These are phyloP conservation scores for Dactylonectria estremocensis DNA, from an alignment of 2,329 filamentous ascomycete genomes.

Conservation along the genomic window DNA sequence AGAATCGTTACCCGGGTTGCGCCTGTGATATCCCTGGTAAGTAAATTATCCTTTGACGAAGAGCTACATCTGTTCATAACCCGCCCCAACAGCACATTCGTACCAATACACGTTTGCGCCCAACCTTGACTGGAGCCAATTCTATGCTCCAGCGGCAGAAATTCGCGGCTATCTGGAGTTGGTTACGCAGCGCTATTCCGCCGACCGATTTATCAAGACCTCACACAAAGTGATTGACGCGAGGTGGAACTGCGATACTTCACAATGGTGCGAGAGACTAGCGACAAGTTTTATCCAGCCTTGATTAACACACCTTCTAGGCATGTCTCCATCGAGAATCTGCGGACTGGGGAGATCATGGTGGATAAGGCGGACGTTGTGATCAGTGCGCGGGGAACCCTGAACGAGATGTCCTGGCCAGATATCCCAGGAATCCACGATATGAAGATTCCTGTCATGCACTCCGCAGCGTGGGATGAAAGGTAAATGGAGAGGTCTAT, in stretches of 20 bases:
- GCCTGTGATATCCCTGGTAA: constrained; percentile 16
- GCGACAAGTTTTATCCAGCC: not conserved
- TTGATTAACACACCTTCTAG: not conserved
- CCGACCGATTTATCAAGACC: constrained; percentile 18
- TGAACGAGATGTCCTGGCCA: constrained; percentile 28
- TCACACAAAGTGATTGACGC: constrained; percentile 8
- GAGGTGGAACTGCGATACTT: not conserved
- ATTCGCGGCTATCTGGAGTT: constrained; percentile 27
- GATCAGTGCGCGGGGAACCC: constrained; percentile 19
- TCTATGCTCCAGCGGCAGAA: constrained; percentile 27
- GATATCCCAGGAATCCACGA: constrained; percentile 19
- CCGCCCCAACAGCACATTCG: constrained; percentile 6
- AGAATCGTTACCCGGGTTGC: constrained; percentile 18
- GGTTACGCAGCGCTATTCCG: constrained; percentile 20
- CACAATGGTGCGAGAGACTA: not conserved
- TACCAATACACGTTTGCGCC: constrained; percentile 28
- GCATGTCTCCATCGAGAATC: constrained; percentile 3
- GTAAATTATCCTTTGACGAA: not conserved
- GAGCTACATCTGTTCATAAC: not conserved
- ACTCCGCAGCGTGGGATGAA: constrained; percentile 23
- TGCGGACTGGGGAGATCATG: constrained; percentile 2
- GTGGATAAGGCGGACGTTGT: constrained; percentile 18
- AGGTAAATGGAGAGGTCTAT: not conserved
- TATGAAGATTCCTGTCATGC: constrained; percentile 27
- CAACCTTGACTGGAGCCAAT: constrained; percentile 27